A percentile compares a stretch with the other conserved stretches of the same genome.
Conservation (phyloP, 176 grass and related monocot species). For the Neostapfia colusana region DNA sequence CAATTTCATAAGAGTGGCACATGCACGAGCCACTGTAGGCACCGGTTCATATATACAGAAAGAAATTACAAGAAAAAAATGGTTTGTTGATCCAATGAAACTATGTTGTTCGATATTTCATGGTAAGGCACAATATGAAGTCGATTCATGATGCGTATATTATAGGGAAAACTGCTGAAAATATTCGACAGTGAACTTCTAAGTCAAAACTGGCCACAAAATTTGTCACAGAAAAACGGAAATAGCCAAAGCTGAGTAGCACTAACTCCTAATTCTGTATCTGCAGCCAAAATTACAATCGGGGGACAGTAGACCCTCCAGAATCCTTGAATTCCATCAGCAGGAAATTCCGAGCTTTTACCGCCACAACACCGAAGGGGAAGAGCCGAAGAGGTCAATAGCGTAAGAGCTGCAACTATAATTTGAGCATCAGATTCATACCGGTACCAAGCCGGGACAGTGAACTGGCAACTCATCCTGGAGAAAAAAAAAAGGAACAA, state of each 20-base stretch:
- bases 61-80: background rate
- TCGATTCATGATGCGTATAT: background rate
- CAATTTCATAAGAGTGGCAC: background rate
- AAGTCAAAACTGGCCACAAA: background rate
- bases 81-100: background rate
- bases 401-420: background rate
- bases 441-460: background rate
- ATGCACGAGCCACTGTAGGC: background rate
- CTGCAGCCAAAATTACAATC: too few relatives aligned
- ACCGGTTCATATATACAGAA: background rate
- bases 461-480: background rate
- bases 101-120: background rate
- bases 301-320: too few relatives aligned
- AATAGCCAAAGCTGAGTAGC: too few relatives aligned
- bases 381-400: too few relatives aligned
- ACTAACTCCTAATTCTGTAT: too few relatives aligned
- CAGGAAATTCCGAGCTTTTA: too few relatives aligned
- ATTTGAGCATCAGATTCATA: background rate
- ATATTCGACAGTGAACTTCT: background rate
- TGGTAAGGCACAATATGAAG: background rate
- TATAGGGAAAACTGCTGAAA: background rate
- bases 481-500: too few relatives aligned
- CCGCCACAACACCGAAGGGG: too few relatives aligned
- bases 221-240: background rate
- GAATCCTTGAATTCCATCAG: too few relatives aligned